phyloP scores from a whole-genome alignment of 1,139 yeast species.

The Geotrichum australiense region DNA sequence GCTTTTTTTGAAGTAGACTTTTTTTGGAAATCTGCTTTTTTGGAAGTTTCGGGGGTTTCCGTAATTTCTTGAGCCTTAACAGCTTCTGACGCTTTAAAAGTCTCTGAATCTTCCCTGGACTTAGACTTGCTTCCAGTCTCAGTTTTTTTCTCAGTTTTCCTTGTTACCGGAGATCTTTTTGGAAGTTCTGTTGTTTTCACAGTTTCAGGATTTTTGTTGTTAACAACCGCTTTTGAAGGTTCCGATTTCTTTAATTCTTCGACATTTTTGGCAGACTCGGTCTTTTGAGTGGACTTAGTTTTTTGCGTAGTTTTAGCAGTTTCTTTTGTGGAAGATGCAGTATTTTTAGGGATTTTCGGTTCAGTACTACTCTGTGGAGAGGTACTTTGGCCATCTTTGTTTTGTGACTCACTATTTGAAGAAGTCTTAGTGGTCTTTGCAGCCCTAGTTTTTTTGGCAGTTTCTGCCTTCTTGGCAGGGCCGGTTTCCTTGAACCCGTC shows the following conservation, averaged over 20 bases:
- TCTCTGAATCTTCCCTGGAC: neutral
- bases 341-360: neutral
- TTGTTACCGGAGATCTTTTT: neutral
- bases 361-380: neutral
- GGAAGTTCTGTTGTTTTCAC: neutral
- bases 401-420: neutral
- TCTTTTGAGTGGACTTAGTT: neutral
- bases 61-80: too few relatives aligned
- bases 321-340: neutral
- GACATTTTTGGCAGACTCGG: neutral
- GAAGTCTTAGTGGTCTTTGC: neutral
- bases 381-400: too few relatives aligned
- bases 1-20: too few relatives aligned
- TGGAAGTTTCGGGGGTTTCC: too few relatives aligned
- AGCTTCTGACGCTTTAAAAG: neutral
- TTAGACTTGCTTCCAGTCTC: neutral
- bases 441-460: neutral
- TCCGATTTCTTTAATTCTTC: neutral
- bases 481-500: neutral
- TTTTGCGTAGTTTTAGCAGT: neutral
- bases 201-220: neutral
- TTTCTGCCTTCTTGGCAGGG: neutral
- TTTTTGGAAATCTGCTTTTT: neutral
- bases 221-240: neutral
- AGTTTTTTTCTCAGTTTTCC: neutral